Percentiles rank a stretch among this genome's conserved stretches.
These are phyloP conservation scores for Cerioporus squamosus DNA, from an alignment of 1,284 basidiomycete genomes.

Conservation along the genomic window DNA sequence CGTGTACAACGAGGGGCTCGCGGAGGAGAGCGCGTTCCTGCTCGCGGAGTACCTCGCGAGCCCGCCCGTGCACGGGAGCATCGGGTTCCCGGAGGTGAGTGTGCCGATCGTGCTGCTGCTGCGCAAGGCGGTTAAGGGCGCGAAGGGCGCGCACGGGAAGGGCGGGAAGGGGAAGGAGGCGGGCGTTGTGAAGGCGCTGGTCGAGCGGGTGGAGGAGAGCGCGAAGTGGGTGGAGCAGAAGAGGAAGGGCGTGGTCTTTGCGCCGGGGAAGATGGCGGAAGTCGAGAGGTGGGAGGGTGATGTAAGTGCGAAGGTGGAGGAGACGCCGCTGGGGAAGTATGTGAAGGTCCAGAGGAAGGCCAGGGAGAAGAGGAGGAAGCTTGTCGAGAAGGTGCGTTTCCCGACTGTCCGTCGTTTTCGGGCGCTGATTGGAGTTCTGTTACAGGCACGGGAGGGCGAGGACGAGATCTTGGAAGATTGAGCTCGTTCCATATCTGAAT, in stretches of 20 bases:
- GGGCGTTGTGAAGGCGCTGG: slow-evolving; percentile 67
- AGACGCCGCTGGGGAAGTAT: slow-evolving; percentile 81
- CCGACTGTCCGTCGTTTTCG: neutral
- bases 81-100: slow-evolving; percentile 93
- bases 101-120: slow-evolving; percentile 87
- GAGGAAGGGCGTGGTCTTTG: slow-evolving; percentile 73
- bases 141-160: slow-evolving; percentile 61
- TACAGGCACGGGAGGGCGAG: neutral
- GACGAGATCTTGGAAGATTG: neutral
- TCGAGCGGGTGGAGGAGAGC: slow-evolving; percentile 87
- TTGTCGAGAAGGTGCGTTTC: slow-evolving; percentile 73
- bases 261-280: slow-evolving; percentile 69
- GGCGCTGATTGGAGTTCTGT: neutral
- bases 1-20: slow-evolving; percentile 83
- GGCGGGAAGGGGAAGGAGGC: slow-evolving; percentile 57
- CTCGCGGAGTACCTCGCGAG: slow-evolving; percentile 81
- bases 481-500: no score
- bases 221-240: slow-evolving; percentile 76
- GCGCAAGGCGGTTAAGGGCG: slow-evolving; percentile 71
- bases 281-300: slow-evolving; percentile 76
- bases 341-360: slow-evolving; percentile 82
- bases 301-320: slow-evolving; percentile 54
- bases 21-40: slow-evolving; percentile 82
- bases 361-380: slow-evolving; percentile 73
- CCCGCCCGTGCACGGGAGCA: slow-evolving; percentile 70